phyloP scores from a whole-genome alignment of 2,329 filamentous ascomycete genomes.

The Pestalotiopsis sp. region DNA sequence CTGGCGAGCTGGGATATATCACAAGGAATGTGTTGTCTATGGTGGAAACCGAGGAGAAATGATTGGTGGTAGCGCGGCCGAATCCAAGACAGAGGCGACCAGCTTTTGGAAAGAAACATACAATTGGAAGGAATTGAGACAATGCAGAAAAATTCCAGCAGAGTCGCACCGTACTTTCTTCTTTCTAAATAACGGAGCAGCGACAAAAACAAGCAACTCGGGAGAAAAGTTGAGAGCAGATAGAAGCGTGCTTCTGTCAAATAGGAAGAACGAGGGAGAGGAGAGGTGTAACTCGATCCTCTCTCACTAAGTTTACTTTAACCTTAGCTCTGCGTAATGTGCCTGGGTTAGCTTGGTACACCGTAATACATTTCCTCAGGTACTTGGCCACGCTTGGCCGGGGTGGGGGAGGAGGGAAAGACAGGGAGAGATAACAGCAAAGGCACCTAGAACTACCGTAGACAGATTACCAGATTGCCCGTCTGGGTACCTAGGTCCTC shows the following conservation, averaged over 20 bases:
- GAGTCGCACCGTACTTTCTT: slow-evolving; percentile 17
- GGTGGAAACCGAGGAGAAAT: slow-evolving; percentile 20
- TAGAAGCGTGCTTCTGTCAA: background rate
- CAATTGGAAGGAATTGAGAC: slow-evolving; percentile 25
- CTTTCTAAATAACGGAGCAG: slow-evolving; percentile 20
- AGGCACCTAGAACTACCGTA: background rate
- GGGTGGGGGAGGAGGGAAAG: background rate
- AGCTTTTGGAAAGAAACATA: slow-evolving; percentile 23
- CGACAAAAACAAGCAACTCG: slow-evolving; percentile 17
- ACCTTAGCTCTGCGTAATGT: background rate
- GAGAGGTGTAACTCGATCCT: background rate
- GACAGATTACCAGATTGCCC: background rate
- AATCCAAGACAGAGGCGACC: slow-evolving; percentile 32
- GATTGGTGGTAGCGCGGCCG: slow-evolving; percentile 1
- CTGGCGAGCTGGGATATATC: slow-evolving; percentile 15
- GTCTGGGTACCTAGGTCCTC: background rate
- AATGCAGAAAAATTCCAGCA: slow-evolving; percentile 26
- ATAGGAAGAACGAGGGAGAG: background rate
- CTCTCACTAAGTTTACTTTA: background rate
- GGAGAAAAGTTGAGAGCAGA: slow-evolving; percentile 10
- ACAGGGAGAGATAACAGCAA: background rate
- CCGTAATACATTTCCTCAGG: background rate
- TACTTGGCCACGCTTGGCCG: background rate
- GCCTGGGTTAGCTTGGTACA: background rate
- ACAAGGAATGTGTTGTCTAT: slow-evolving; percentile 32